These are phyloP conservation scores for Gilbertella persicaria DNA, from an alignment of 371 early-diverging fungal genomes.

Conservation along the genomic window DNA sequence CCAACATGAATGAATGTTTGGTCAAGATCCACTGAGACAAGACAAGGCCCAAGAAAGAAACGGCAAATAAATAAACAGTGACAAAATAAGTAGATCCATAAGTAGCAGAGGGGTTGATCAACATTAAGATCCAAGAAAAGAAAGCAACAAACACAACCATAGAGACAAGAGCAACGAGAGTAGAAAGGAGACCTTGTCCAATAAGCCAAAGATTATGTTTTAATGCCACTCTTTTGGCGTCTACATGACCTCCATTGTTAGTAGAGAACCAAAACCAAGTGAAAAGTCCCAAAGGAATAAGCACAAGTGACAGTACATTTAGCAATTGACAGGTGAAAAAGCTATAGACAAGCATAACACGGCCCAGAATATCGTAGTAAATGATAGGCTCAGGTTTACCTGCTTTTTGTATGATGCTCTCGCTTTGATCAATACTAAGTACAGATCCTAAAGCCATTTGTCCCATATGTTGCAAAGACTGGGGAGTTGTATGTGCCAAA, in stretches of 20 bases:
- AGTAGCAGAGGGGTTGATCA: constrained; percentile 31
- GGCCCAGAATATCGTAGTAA: constrained; percentile 58
- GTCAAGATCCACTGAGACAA: constrained; percentile 18
- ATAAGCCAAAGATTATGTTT: not conserved
- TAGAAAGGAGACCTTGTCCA: constrained; percentile 16
- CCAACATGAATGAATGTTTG: not conserved
- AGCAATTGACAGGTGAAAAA: constrained; percentile 41
- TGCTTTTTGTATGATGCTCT: constrained; percentile 28
- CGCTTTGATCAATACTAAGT: constrained; percentile 42
- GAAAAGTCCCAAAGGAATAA: constrained; percentile 31
- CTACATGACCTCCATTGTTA: not conserved
- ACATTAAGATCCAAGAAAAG: constrained; percentile 10
- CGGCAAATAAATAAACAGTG: constrained; percentile 12
- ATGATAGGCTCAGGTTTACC: constrained; percentile 37
- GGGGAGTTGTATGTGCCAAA: constrained; percentile 49
- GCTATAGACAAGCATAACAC: constrained; percentile 50
- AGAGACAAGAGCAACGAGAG: constrained; percentile 11
- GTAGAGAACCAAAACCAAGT: not conserved
- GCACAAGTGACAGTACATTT: constrained; percentile 41
- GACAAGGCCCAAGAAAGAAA: constrained; percentile 27
- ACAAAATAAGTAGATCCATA: constrained; percentile 28
- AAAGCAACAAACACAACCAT: constrained; percentile 16
- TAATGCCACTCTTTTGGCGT: not conserved
- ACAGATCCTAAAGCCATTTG: constrained; percentile 45
- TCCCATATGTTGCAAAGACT: constrained; percentile 66